Evolutionary conservation across 495 filamentous ascomycete species (phyloP).

Genomic region (Pyronema domesticum): DNA sequence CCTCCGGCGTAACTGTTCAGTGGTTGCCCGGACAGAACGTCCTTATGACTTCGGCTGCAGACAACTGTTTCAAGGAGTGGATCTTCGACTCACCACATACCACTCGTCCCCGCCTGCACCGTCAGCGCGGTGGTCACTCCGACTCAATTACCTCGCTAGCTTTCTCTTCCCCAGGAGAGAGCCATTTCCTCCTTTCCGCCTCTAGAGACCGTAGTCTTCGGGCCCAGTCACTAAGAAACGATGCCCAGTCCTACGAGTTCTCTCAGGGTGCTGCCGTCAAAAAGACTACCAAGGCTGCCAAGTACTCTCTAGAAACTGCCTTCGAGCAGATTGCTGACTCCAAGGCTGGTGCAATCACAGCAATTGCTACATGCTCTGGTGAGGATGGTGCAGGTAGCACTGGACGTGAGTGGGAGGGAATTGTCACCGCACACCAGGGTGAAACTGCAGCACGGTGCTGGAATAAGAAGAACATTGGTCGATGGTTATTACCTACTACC

Average conservation of each 20-base stretch:
- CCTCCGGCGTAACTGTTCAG: constrained; percentile 53
- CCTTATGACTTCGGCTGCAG: constrained; percentile 70
- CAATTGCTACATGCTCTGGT: constrained; percentile 75
- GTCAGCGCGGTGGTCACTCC: constrained; percentile 71
- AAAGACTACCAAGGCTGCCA: constrained; percentile 66
- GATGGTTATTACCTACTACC: constrained; percentile 78
- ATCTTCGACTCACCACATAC: constrained; percentile 27
- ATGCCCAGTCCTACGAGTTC: constrained; percentile 83
- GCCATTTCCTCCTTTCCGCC: constrained; percentile 89
- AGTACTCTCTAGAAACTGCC: constrained; percentile 36
- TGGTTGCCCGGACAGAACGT: constrained; percentile 86
- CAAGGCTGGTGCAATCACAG: constrained; percentile 77
- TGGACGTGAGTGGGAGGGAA: constrained; percentile 85
- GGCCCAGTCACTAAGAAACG: constrained; percentile 85
- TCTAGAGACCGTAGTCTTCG: constrained; percentile 77
- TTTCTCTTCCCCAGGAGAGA: constrained; percentile 59
- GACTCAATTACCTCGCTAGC: constrained; percentile 59
- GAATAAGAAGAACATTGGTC: constrained; percentile 78
- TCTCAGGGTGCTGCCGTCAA: constrained; percentile 63
- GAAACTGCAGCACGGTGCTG: constrained; percentile 78
- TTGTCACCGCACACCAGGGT: constrained; percentile 80
- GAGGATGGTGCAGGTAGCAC: constrained; percentile 56
- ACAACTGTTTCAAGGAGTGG: constrained; percentile 65
- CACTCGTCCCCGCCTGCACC: constrained; percentile 64
- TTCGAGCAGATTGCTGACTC: constrained; percentile 50